These are phyloP conservation scores for Apiosordaria backusii DNA, from an alignment of 495 filamentous ascomycete species.

Conservation along the genomic window DNA sequence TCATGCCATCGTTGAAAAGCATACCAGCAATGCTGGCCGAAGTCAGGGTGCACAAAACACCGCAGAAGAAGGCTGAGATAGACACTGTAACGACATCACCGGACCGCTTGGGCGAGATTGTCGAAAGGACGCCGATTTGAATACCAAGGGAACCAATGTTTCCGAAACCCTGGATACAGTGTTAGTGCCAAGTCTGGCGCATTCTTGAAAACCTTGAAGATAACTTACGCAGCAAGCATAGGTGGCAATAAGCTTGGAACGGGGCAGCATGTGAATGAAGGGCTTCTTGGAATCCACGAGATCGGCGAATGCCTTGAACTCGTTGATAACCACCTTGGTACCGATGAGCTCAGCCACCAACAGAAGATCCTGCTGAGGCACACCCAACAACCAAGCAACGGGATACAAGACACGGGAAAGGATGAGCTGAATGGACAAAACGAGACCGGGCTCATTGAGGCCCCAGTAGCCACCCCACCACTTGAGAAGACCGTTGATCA, in stretches of 20 bases:
- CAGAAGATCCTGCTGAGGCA: constrained; percentile 66
- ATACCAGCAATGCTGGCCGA: constrained; percentile 76
- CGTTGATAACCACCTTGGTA: constrained; percentile 75
- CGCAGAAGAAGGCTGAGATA: constrained; percentile 70
- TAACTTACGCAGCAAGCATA: constrained; percentile 83
- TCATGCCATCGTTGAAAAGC: constrained; percentile 29
- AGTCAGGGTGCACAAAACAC: constrained; percentile 74
- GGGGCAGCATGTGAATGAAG: constrained; percentile 56
- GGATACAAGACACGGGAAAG: constrained; percentile 83
- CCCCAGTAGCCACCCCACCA: constrained; percentile 89
- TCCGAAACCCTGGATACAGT: constrained; percentile 68
- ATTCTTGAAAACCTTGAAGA: neutral
- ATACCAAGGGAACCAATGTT: constrained; percentile 81
- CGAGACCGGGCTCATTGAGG: constrained; percentile 56
- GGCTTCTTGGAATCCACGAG: constrained; percentile 59
- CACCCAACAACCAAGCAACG: constrained; percentile 80
- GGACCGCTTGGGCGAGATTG: constrained; percentile 68
- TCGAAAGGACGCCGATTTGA: constrained; percentile 79
- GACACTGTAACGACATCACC: constrained; percentile 76
- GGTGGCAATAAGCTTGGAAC: constrained; percentile 75
- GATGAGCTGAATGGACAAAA: constrained; percentile 71
- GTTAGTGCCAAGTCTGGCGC: constrained; percentile 37
- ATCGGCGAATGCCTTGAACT: constrained; percentile 59
- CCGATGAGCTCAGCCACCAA: constrained; percentile 78
- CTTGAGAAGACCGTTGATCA: constrained; percentile 72